Percentiles rank a stretch among this genome's conserved stretches.
Conservation (phyloP, 345 rosid species). For the Arabidopsis suecica region DNA sequence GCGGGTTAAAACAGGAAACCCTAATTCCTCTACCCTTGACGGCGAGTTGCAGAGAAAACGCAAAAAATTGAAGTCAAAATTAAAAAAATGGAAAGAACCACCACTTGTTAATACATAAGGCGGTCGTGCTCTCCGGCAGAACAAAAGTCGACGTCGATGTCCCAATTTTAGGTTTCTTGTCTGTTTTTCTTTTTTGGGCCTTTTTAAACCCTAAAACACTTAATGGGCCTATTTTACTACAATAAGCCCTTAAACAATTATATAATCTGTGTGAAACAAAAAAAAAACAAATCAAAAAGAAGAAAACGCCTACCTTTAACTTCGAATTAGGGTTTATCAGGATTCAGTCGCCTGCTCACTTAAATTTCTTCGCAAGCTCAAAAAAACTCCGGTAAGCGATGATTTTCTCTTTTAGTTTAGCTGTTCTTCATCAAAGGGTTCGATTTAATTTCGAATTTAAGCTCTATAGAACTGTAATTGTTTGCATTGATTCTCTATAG, state of each 20-base stretch:
- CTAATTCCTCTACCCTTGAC: slow-evolving; percentile 7
- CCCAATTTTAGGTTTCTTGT: slow-evolving; percentile 28
- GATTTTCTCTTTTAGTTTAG: background rate
- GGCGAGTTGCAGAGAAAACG: slow-evolving; percentile 28
- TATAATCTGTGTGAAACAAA: background rate
- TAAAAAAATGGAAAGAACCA: background rate
- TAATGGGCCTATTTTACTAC: slow-evolving; percentile 4
- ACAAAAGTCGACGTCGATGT: slow-evolving; percentile 24
- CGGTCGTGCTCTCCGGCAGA: slow-evolving; percentile 37
- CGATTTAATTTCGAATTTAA: background rate
- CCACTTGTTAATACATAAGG: background rate
- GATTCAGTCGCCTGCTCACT: slow-evolving; percentile 26
- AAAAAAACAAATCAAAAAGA: background rate
- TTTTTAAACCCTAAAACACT: background rate
- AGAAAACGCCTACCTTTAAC: background rate
- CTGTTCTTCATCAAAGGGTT: background rate
- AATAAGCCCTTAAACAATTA: background rate
- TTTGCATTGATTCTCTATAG: slow-evolving; percentile 17
- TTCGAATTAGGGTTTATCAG: slow-evolving; percentile 42
- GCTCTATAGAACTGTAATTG: slow-evolving; percentile 7
- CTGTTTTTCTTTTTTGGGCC: slow-evolving; percentile 10
- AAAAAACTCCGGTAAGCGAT: slow-evolving; percentile 15
- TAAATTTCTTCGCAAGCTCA: slow-evolving; percentile 18
- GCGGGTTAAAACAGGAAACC: background rate
- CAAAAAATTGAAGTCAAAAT: background rate